Conservation (phyloP, 2,329 filamentous ascomycete species). For the Sporothrix globosa region DNA sequence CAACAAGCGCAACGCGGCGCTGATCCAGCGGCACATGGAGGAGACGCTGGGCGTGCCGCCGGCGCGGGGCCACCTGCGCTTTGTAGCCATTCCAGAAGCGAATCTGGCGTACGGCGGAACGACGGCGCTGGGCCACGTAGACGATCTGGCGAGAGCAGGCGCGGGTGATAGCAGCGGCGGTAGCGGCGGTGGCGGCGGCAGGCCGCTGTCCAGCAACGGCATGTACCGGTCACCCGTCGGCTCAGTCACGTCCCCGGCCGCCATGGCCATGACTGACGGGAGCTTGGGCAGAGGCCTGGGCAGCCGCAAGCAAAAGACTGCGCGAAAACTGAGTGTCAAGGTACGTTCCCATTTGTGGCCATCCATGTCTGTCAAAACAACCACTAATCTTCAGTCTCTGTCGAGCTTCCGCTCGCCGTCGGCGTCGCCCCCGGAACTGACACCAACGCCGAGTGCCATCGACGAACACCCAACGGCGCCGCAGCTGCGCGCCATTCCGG, state of each 20-base stretch:
- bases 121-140: conserved; percentile 70
- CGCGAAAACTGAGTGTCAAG: conserved; percentile 46
- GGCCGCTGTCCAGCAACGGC: background rate
- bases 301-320: conserved; percentile 37
- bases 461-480: background rate
- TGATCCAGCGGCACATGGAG: conserved; percentile 75
- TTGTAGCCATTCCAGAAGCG: conserved; percentile 69
- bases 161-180: too few species aligned
- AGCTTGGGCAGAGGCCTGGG: conserved; percentile 21
- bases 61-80: conserved; percentile 72
- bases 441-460: conserved; percentile 2
- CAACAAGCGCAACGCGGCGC: conserved; percentile 78
- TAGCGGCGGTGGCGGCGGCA: too few species aligned
- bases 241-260: conserved; percentile 22
- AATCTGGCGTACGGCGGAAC: conserved; percentile 71
- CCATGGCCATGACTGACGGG: conserved; percentile 23
- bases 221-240: conserved; percentile 19
- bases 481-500: conserved; percentile 30
- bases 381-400: conserved; percentile 27
- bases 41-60: conserved; percentile 69
- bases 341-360: conserved; percentile 36
- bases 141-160: conserved; percentile 50
- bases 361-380: background rate
- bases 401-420: conserved; percentile 32
- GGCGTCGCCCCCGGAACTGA: conserved; percentile 5